phyloP scores from a whole-genome alignment of 176 grass and related monocot genomes.

The Zea mays region Zm-B73-REFERENCE-NAM-5.0 NC_050101.1:161828501-161829000 shows the following conservation, averaged over 20 bases:
- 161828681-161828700: neutral
- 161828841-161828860: slow-evolving; percentile 50
- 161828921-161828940: slow-evolving; percentile 47
- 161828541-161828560: too few species aligned
- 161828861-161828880: slow-evolving; percentile 57
- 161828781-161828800: slow-evolving; percentile 44
- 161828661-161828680: neutral
- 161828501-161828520: too few species aligned
- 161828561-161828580: too few species aligned
- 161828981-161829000: slow-evolving; percentile 60
- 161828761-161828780: neutral
- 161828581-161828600: too few species aligned
- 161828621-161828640: neutral
- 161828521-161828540: too few species aligned
- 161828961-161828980: slow-evolving; percentile 53
- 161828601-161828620: too few species aligned
- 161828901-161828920: slow-evolving; percentile 49
- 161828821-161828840: slow-evolving; percentile 56
- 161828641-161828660: neutral
- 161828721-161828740: neutral
- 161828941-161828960: slow-evolving; percentile 70
- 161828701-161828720: neutral
- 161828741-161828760: neutral
- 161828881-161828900: slow-evolving; percentile 59
- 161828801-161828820: slow-evolving; percentile 34